A percentile compares a stretch with the other conserved stretches of the same genome.
phyloP scores from a whole-genome alignment of 768 basidiomycete genomes.

The Leccinum olivaceopallidum region DNA sequence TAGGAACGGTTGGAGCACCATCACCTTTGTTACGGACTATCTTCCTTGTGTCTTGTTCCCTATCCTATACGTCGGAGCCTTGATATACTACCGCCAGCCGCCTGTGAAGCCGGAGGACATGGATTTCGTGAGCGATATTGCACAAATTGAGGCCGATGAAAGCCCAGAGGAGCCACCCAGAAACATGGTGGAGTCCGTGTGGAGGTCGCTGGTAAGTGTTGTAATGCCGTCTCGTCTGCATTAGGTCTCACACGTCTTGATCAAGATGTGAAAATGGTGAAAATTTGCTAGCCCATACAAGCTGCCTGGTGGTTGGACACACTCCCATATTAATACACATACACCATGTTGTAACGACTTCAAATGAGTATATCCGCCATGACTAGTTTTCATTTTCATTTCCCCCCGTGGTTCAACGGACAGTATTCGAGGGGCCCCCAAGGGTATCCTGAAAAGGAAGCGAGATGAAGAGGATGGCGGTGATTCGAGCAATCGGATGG shows the following conservation, averaged over 20 bases:
- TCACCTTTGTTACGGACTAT: conserved; percentile 84
- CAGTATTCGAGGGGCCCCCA: conserved; percentile 23
- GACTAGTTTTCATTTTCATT: background rate
- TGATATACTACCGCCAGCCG: conserved; percentile 40
- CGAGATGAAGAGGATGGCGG: conserved; percentile 22
- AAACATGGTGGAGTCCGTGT: conserved; percentile 68
- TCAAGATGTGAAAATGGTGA: conserved; percentile 22
- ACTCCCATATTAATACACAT: background rate
- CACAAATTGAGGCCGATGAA: conserved; percentile 68
- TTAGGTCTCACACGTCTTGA: conserved; percentile 2
- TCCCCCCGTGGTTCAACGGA: background rate
- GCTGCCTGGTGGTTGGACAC: background rate
- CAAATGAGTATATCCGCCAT: background rate
- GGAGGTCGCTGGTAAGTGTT: conserved; percentile 73
- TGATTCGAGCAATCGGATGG: conserved; percentile 6
- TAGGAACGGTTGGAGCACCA: conserved; percentile 50
- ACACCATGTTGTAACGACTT: conserved; percentile 3
- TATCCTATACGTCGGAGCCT: conserved; percentile 63
- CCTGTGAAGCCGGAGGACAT: conserved; percentile 55
- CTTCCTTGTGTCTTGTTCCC: conserved; percentile 74
- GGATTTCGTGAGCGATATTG: conserved; percentile 78
- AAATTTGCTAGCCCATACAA: background rate
- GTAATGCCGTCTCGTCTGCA: background rate
- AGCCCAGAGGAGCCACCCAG: conserved; percentile 72
- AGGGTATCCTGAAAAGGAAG: conserved; percentile 31